Evolutionary conservation across 2,329 filamentous ascomycete genomes (phyloP), one percentile per base, ranked within the genome.

Genomic region (Xylaria sp.): DNA sequence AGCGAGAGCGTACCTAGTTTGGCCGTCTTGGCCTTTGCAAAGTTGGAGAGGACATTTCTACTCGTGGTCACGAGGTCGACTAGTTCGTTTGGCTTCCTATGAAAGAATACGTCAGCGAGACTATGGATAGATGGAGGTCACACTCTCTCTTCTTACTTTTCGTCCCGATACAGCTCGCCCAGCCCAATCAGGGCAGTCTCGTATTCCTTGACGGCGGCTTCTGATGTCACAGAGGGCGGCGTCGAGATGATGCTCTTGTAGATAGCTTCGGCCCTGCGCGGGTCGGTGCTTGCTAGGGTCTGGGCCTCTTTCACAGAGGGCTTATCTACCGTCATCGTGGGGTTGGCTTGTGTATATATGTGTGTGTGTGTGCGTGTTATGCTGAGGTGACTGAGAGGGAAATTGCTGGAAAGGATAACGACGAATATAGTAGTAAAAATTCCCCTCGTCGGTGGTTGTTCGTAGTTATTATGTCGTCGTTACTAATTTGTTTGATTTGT

Each of bases 11-110:
- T 90, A 98, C 96, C 93, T 71, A 99, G 87, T 84, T 99, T 99
- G 65, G 96, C 93, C 37, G 96, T 98, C 89, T 99, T 99, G 71
- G 97, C 96, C 86, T 98, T 98, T 73, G 96, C 96, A 81, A 99
- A 98, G 72, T 93, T 96, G 67, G 95, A 98, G 73, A 99, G 90
- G 53, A 96, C 92, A 73, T 92, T 92, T 78, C 95, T 90, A 82
- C 94, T 97, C 81, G 93, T 93, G 78, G 92, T 94, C 77, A 99
- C 91, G 73, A 99, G 88, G 76, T 94, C 91, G 71, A 97, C 93
- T 69, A 99, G 90, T 77, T 97, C 93, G 78, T 96, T 86, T 75
- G 91, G 86, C 80, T 92, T 93, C 82, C 91, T 94, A 71, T 76
- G 66, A 48, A 51, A 76, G 66, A 48, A 50, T 51, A 60, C 66